Evolutionary conservation across 345 rosid species (phyloP), one percentile per base, ranked within the genome.

Genomic region (Eutrema heterophyllum): DNA sequence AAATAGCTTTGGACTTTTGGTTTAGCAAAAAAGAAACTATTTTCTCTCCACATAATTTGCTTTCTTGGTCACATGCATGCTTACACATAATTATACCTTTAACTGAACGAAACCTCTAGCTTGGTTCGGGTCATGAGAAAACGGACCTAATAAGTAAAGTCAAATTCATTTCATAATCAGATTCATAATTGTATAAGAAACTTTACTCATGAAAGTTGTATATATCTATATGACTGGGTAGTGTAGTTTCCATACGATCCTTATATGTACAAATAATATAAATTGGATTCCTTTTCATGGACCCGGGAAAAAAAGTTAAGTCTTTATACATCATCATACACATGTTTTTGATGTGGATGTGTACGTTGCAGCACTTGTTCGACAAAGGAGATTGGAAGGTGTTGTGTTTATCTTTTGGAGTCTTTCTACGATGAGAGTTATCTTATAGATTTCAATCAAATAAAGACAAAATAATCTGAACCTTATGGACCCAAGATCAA

Each of bases 271-370:
- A 51, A 24, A 63, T 52, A 21, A 53, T 33, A 40, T 29, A 40
- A 40, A 40, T 41, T 30, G 16, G 53, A 7, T n/a, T 49, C 16
- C 16, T 36, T 57, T 16, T 50, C 9, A 50, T 58, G 67, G 72
- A 74, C 72, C 68, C 54, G 32, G 45, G 40, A 49, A 14, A 50
- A 14, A 38, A n/a, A 58, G 9, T 15, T 40, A 29, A 75, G 68
- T 67, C 68, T 41, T n/a, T 30, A 60, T 67, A 33, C n/a, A 60
- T 67, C 67, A 66, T 74, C 48, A 59, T 40, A 30, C 73, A 74
- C 78, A 48, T 75, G 73, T 40, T 59, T 58, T 51, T 68, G 74
- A 75, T 75, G 79, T 61, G 57, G 70, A 75, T 75, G 74, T 75
- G 74, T 75, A 59, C 55, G 53, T 66, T 18, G 44, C 44, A 67